These are phyloP conservation scores for Suillus hirtellus DNA, from an alignment of 768 basidiomycete species.

Conservation along the genomic window DNA sequence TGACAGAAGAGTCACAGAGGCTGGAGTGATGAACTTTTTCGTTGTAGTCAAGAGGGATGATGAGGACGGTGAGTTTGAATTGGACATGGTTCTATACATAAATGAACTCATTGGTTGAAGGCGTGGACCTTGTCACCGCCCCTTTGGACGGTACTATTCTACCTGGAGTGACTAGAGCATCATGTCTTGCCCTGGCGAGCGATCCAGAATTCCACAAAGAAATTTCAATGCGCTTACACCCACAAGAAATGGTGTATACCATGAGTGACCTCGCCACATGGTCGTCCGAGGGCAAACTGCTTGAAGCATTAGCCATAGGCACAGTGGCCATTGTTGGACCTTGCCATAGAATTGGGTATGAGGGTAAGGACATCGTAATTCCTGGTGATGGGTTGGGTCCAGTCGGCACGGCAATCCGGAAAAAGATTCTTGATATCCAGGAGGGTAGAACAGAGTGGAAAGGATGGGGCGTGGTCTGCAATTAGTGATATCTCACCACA, in stretches of 20 bases:
- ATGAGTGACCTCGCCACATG: conserved; percentile 58
- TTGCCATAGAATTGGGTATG: conserved; percentile 72
- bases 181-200: conserved; percentile 69
- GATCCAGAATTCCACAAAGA: conserved; percentile 51
- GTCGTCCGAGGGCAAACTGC: conserved; percentile 58
- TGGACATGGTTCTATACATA: background rate
- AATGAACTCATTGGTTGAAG: conserved; percentile 33
- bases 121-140: conserved; percentile 83
- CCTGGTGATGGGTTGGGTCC: conserved; percentile 53
- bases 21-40: conserved; percentile 83
- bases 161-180: conserved; percentile 89
- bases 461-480: conserved; percentile 59
- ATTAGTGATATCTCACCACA: background rate
- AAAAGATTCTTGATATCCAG: conserved; percentile 76
- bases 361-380: conserved; percentile 60
- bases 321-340: conserved; percentile 79
- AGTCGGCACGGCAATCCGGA: conserved; percentile 69
- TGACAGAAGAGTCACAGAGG: conserved; percentile 54
- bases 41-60: conserved; percentile 60
- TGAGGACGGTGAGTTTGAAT: conserved; percentile 42
- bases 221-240: conserved; percentile 34
- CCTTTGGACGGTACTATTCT: conserved; percentile 91
- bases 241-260: conserved; percentile 62
- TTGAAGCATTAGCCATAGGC: conserved; percentile 86
- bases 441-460: conserved; percentile 62